Base-by-base conservation (phyloP, 1,284 basidiomycete genomes). In the Ustilago tritici region DNA sequence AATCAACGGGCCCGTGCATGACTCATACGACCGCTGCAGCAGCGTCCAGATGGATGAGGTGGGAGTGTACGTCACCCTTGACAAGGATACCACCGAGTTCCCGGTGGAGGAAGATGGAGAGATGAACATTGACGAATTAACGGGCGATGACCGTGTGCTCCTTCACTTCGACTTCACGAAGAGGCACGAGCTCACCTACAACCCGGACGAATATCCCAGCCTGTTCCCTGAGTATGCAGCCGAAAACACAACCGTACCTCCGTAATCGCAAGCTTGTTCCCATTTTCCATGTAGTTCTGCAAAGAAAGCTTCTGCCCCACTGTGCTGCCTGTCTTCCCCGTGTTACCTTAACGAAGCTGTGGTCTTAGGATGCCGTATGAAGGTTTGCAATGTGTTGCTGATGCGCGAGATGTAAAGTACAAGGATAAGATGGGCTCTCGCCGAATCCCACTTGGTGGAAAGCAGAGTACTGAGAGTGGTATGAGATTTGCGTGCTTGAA, bases 41-140 rank as follows among this genome's bases (percentile, higher is more conserved):
- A 76, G 76, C 47, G 32, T 76, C 3, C 76, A 79, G 55, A 76
- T 76, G 76, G 74, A 79, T 46, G 65, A 65, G 23, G 65, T 55
- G 2, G 61, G 59, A 19, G 36, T 69, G n/a, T 69, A 74, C 40
- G 15, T 64, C 14, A 60, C 71, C 1, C 36, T 36, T 2, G 67
- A 74, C 56, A 46, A 41, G 23, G 38, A 56, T 9, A 46, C 43
- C 5, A 46, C n/a, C 43, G 43, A 19, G n/a, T 23, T 8, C 17
- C 43, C 14, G 7, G n/a, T 19, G 43, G 23, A 50, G n/a, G n/a
- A 9, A 32, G 49, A 19, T 50, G 52, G 31, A 52, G 49, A 54
- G 28, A 32, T 36, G 9, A 15, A 10, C 4, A 9, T 15, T 17
- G 35, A 54, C 6, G 34, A 54, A 4, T 32, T 19, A 14, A 12